A percentile compares a stretch with the other conserved stretches of the same genome.
Evolutionary conservation across 164 flowering plant genomes (phyloP).

Genomic region (Stephania japonica): DNA sequence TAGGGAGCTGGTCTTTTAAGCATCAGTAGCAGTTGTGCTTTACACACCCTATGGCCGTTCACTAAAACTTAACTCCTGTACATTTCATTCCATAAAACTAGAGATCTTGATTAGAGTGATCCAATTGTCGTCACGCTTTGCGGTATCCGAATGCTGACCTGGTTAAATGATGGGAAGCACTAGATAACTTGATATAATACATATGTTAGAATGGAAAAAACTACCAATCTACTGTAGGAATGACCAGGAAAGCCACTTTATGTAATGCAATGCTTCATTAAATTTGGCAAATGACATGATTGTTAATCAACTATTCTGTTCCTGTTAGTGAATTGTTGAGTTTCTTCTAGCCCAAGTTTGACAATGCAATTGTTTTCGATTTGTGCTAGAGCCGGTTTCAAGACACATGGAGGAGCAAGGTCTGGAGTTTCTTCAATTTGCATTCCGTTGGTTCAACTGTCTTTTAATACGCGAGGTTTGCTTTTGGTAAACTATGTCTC

Average conservation of each 20-base stretch:
- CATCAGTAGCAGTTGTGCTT: background rate
- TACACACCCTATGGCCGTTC: no score
- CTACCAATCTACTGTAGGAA: no score
- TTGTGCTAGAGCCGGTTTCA: slow-evolving; percentile 77
- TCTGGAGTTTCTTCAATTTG: slow-evolving; percentile 96
- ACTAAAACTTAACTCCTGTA: no score
- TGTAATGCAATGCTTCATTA: background rate
- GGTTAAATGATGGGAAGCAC: no score
- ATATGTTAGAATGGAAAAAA: no score
- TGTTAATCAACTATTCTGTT: background rate
- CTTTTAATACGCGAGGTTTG: slow-evolving; percentile 96
- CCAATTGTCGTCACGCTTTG: no score
- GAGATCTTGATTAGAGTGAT: no score
- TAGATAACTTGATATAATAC: no score
- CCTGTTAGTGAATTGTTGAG: background rate
- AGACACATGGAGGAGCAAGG: slow-evolving; percentile 95
- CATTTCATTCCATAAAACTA: no score
- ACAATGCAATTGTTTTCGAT: slow-evolving; percentile 4
- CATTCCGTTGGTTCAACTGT: slow-evolving; percentile 99
- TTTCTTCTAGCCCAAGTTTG: background rate
- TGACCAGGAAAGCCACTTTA: no score
- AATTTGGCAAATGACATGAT: background rate
- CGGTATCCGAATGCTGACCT: no score
- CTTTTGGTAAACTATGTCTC: background rate
- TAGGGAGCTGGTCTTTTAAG: no score